Evolutionary conservation across 495 filamentous ascomycete genomes (phyloP).

Genomic region (Lasiosphaeria hispida): DNA sequence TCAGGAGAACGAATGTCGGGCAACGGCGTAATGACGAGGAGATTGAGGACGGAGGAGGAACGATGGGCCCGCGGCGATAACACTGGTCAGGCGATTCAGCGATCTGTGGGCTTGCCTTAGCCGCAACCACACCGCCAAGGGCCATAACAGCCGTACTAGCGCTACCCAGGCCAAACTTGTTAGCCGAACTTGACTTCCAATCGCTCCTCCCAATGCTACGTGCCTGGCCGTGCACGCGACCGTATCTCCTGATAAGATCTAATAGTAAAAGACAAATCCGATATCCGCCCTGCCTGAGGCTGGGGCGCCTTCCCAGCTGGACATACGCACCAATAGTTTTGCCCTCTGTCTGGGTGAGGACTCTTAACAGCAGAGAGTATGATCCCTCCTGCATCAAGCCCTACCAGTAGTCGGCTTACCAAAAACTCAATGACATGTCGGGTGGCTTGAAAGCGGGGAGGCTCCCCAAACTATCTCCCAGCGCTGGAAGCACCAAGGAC

Average conservation of each 20-base stretch:
- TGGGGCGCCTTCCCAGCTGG: too few relatives aligned
- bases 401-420: too few relatives aligned
- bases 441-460: too few relatives aligned
- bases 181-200: not conserved
- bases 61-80: conserved; percentile 6
- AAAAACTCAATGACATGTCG: too few relatives aligned
- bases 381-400: too few relatives aligned
- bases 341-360: too few relatives aligned
- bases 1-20: conserved; percentile 2
- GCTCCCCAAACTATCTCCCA: too few relatives aligned
- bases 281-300: too few relatives aligned
- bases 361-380: too few relatives aligned
- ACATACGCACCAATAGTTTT: too few relatives aligned
- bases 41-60: conserved; percentile 2
- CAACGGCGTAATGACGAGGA: conserved; percentile 9
- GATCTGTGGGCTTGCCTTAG: not conserved
- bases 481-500: too few relatives aligned
- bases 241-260: not conserved
- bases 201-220: not conserved
- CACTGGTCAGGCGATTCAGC: conserved; percentile 12
- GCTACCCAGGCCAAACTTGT: not conserved
- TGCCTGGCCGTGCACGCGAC: not conserved
- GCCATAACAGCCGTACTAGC: too few relatives aligned
- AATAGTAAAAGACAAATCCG: not conserved
- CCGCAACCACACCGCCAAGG: not conserved